phyloP scores from a whole-genome alignment of 1,139 yeast species.

The Pichia sp. region DNA sequence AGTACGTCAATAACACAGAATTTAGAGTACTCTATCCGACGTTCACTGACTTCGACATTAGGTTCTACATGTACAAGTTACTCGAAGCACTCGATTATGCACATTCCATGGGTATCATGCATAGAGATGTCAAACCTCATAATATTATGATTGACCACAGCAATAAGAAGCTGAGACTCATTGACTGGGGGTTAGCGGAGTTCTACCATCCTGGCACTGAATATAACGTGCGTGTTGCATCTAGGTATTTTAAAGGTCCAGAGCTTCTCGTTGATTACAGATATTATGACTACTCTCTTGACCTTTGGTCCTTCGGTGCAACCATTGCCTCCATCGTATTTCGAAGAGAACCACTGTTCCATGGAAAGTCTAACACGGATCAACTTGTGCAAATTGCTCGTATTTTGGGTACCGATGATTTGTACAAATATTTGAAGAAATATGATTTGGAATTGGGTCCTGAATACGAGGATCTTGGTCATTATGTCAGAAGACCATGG shows the following conservation, averaged over 20 bases:
- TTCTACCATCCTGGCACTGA: conserved; percentile 75
- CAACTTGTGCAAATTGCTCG: conserved; percentile 74
- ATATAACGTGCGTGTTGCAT: conserved; percentile 75
- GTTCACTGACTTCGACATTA: conserved; percentile 54
- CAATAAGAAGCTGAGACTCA: conserved; percentile 53
- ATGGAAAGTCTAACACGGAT: conserved; percentile 73
- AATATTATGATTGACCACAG: conserved; percentile 77
- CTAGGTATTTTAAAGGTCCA: conserved; percentile 77
- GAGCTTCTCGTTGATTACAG: conserved; percentile 67
- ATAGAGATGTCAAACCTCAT: conserved; percentile 80
- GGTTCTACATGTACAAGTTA: conserved; percentile 63
- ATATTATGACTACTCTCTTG: conserved; percentile 72
- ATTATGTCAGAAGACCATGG: conserved; percentile 66
- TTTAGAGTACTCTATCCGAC: conserved; percentile 66
- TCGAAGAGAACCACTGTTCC: conserved; percentile 71
- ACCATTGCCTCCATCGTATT: conserved; percentile 73
- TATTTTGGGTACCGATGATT: conserved; percentile 66
- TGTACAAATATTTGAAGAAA: conserved; percentile 51
- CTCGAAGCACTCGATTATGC: conserved; percentile 67
- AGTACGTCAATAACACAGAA: conserved; percentile 63
- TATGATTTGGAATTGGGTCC: conserved; percentile 48
- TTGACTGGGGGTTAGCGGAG: conserved; percentile 84
- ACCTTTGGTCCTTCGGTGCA: conserved; percentile 79
- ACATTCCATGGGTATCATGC: conserved; percentile 81
- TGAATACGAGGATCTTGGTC: conserved; percentile 66